Evolutionary conservation across 2,329 filamentous ascomycete species (phyloP), one percentile per base, ranked within the genome.

Genomic region (Lachnellula subtilissima): DNA sequence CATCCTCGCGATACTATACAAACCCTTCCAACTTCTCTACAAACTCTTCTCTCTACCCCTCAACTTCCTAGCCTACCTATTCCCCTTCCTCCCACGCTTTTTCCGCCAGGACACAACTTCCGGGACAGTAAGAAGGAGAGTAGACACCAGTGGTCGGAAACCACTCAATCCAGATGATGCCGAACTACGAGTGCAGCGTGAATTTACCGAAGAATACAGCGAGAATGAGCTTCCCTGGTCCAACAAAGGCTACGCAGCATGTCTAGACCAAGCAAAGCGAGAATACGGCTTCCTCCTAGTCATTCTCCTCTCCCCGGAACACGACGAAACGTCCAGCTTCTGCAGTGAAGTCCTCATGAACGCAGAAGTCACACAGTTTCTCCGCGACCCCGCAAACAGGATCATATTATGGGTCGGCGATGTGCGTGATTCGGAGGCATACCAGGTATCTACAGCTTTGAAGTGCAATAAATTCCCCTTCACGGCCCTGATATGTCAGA

Each of bases 201-300:
- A 97, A 65, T 96, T 99, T 63, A 91, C 96, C 66, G 94, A 99
- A 73, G 90, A 96, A 66, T 94, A 97, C 68, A 91, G 91, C 0
- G 74, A 78, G 17, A 82, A 85, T 49, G 78, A 77, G 4, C 74
- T 97, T 4, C 86, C 88, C 0, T 96, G 95, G 71, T 85, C 87
- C 63, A 92, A 97, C 68, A 88, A 88, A 51, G 91, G 93, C 4
- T 94, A 97, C 69, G 92, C 95, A 5, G 89, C 96, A 73, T 91
- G 92, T 0, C 84, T 96, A 60, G 94, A 99, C 68, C 75, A 87
- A 39, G 91, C 93, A 5, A 97, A 97, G 76, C 86, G 85, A 64
- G 91, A 97, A 37, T 80, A 97, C 54, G 95, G 95, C 69, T 96
- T 95, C 69, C 77, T 99, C 14, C 74, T 97, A n/a, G 87, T 97